A percentile compares a stretch with the other conserved stretches of the same genome.
phyloP scores from a whole-genome alignment of 352 stramenopile genomes.

The Phytophthora kernoviae region DNA sequence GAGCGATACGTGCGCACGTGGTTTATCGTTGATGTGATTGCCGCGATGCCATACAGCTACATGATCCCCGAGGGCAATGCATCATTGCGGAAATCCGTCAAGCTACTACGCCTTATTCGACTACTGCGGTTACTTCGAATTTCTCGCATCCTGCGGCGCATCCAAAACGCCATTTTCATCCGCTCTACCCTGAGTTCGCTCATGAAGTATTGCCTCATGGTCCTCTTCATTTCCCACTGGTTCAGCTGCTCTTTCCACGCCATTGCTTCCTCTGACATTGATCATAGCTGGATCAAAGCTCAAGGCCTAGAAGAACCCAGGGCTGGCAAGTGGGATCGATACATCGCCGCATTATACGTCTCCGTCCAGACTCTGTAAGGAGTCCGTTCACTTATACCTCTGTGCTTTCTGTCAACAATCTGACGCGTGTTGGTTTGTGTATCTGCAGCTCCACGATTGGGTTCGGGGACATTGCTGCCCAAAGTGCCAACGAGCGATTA shows the following conservation, averaged over 20 bases:
- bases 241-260: conserved; percentile 72
- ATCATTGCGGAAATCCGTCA: conserved; percentile 50
- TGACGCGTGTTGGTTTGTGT: conserved; percentile 1
- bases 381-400: neutral
- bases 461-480: conserved; percentile 54
- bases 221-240: conserved; percentile 76
- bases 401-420: conserved; percentile 8
- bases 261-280: conserved; percentile 36
- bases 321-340: conserved; percentile 55
- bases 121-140: conserved; percentile 73
- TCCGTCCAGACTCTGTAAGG: conserved; percentile 75
- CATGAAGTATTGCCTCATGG: conserved; percentile 72
- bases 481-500: conserved; percentile 59
- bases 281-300: conserved; percentile 50
- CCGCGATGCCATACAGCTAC: conserved; percentile 56
- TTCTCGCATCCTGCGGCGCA: conserved; percentile 63
- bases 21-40: conserved; percentile 55
- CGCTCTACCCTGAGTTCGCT: conserved; percentile 70
- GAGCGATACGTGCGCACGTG: conserved; percentile 49
- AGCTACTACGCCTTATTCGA: conserved; percentile 62
- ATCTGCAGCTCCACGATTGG: conserved; percentile 56
- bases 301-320: conserved; percentile 41
- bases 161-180: conserved; percentile 74
- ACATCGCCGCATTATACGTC: conserved; percentile 72
- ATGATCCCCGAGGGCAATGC: conserved; percentile 35